Conservation (phyloP, 495 filamentous ascomycete species). For the Neurospora sp. region DNA sequence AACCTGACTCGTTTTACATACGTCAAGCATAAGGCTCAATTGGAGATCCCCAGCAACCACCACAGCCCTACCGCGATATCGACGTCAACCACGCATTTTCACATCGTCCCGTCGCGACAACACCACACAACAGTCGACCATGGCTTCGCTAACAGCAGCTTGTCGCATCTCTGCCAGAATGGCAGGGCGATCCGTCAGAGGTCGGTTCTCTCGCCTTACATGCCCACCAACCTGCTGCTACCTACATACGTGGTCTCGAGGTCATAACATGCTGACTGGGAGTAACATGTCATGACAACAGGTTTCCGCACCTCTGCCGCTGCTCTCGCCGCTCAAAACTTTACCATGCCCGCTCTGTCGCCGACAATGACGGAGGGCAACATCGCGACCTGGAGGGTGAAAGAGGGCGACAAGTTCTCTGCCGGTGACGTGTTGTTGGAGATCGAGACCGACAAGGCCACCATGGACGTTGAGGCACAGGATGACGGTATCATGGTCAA, state of each 20-base stretch:
- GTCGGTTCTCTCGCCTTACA: constrained; percentile 22
- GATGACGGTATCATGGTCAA: constrained; percentile 73
- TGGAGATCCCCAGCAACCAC: background rate
- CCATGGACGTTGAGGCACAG: constrained; percentile 85
- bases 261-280: background rate
- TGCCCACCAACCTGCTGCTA: background rate
- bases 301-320: constrained; percentile 52
- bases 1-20: background rate
- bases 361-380: constrained; percentile 85
- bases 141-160: constrained; percentile 44
- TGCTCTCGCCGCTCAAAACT: constrained; percentile 57
- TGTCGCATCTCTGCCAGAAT: constrained; percentile 39
- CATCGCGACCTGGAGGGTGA: constrained; percentile 65
- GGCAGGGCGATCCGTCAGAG: constrained; percentile 36
- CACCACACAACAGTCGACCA: constrained; percentile 15
- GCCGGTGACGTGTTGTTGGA: constrained; percentile 75
- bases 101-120: background rate
- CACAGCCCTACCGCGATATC: background rate
- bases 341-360: constrained; percentile 78
- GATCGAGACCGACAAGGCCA: constrained; percentile 82
- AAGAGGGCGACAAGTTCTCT: constrained; percentile 65
- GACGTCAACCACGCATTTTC: background rate
- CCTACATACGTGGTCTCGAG: background rate
- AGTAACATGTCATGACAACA: constrained; percentile 18
- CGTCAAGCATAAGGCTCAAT: background rate